Base-by-base conservation (phyloP, 1,284 basidiomycete species). In the Apiotrichum porosum region DNA sequence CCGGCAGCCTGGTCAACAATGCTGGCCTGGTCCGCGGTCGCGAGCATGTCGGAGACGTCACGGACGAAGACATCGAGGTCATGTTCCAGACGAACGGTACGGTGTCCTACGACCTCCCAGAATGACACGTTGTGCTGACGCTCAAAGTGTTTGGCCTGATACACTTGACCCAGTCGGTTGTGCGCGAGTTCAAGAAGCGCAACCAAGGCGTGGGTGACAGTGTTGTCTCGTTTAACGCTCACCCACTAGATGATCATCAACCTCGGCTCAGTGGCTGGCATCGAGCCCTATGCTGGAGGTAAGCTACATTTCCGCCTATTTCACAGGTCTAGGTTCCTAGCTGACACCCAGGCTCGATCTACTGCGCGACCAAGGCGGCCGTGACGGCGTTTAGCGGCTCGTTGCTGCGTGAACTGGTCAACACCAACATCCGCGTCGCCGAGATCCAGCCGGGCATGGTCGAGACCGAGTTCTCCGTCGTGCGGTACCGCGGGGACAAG, bases 201-300 rank as follows among this genome's bases (percentile, higher is more conserved):
- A 82, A 87, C 59, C 75, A 83, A 0, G 95, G 95, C 0, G 65
- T 68, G 37, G 39, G 66, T 55, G 10, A n/a, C n/a, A n/a, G n/a
- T 17, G n/a, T 19, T 6, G 18, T 21, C 15, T 18, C n/a, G 19
- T 23, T 31, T 4, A 13, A 2, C 21, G 9, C 47, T 54, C 4
- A 49, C 44, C n/a, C 3, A 15, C 4, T 37, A 68, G 65, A 93
- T 97, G 74, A 78, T 99, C 59, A 95, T 99, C 76, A 94, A 95
- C 74, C 78, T 99, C 50, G 93, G 95, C 39, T 93, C 89, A 13
- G 83, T 99, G 50, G 92, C 89, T 36, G 91, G 94, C 34, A 78
- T 84, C 15, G 94, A 98, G 67, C 74, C 94, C 0, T 98, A 99
- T 65, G 83, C 83, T 13, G 91, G 90, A 19, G 93, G 63, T 52